These are phyloP conservation scores for Terfezia claveryi DNA, from an alignment of 495 filamentous ascomycete genomes.

Conservation along the genomic window DNA sequence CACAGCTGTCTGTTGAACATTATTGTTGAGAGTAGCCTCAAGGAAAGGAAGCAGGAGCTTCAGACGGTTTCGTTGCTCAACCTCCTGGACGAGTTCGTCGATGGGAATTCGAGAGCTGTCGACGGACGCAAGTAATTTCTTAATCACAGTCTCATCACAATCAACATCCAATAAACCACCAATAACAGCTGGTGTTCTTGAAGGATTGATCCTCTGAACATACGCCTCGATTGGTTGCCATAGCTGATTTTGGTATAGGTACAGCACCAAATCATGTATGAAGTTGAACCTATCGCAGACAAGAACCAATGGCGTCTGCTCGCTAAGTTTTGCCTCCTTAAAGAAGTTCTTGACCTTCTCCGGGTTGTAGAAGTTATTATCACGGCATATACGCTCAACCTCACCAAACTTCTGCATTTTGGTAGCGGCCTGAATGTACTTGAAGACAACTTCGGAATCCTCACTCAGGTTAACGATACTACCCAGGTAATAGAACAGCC, in stretches of 20 bases:
- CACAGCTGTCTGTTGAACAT: conserved; percentile 93
- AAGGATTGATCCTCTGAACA: conserved; percentile 94
- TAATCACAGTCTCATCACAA: conserved; percentile 90
- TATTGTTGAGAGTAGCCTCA: conserved; percentile 68
- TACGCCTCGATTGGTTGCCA: conserved; percentile 99
- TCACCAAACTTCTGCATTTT: conserved; percentile 78
- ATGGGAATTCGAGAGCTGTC: conserved; percentile 74
- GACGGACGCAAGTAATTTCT: conserved; percentile 72
- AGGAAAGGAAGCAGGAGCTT: conserved; percentile 95
- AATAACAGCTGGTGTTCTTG: conserved; percentile 80
- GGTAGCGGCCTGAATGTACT: conserved; percentile 96
- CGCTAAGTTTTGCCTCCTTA: conserved; percentile 79
- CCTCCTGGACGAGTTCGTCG: conserved; percentile 84
- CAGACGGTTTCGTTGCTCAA: conserved; percentile 82
- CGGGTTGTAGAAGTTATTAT: conserved; percentile 83
- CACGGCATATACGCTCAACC: conserved; percentile 90
- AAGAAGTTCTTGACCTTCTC: conserved; percentile 99
- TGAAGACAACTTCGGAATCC: conserved; percentile 90
- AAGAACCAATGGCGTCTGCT: conserved; percentile 91
- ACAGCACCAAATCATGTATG: conserved; percentile 87
- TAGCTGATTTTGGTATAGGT: conserved; percentile 97
- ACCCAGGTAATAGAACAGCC: conserved; percentile 92
- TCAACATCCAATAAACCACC: conserved; percentile 93
- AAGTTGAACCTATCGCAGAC: conserved; percentile 98
- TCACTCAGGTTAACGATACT: conserved; percentile 94